phyloP scores from a whole-genome alignment of 768 basidiomycete species.

The Glaciozyma martinii region DNA sequence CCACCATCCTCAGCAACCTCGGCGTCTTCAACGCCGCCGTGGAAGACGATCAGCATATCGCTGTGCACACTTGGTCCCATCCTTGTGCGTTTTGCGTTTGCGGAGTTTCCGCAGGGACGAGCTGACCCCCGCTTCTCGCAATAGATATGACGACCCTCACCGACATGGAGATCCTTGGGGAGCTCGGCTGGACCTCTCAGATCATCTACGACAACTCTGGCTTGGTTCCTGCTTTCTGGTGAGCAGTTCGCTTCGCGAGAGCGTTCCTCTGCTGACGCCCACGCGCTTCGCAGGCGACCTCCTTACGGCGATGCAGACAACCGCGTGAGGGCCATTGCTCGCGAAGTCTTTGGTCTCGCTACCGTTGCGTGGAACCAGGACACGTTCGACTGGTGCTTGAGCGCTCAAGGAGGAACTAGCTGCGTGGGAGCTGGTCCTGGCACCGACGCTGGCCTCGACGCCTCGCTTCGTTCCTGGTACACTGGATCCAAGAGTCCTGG shows the following conservation, averaged over 20 bases:
- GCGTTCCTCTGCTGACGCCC: no score
- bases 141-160: conserved; percentile 58
- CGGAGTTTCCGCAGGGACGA: no score
- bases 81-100: conserved; percentile 39
- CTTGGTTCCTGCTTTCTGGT: conserved; percentile 54
- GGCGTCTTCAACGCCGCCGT: conserved; percentile 51
- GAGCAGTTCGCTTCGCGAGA: not conserved
- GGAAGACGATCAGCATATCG: conserved; percentile 43
- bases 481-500: not conserved
- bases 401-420: not conserved
- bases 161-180: conserved; percentile 59
- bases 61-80: conserved; percentile 36
- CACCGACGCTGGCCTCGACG: not conserved
- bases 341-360: not conserved
- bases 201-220: conserved; percentile 74
- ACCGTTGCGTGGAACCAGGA: not conserved
- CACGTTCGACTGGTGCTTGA: not conserved
- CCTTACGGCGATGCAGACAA: not conserved
- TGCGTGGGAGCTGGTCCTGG: not conserved
- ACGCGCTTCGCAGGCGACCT: not conserved
- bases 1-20: conserved; percentile 45
- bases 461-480: not conserved
- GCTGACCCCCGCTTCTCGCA: no score
- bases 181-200: conserved; percentile 73
- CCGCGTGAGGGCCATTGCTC: not conserved